Base-by-base conservation (phyloP, 208 protist genomes). In the Trypanosoma conorhini region DNA sequence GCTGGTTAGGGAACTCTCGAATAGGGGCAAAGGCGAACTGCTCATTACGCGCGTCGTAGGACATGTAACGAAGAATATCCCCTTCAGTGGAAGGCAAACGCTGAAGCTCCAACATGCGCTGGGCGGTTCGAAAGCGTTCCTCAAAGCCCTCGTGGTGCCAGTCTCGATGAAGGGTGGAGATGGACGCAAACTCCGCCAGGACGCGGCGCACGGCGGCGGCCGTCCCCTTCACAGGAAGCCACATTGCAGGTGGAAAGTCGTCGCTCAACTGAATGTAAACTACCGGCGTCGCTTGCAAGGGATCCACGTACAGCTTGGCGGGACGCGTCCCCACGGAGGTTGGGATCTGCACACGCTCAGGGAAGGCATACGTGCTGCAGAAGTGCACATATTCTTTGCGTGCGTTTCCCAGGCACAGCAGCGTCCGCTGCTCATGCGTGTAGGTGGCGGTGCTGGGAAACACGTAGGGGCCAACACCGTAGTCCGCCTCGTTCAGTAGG, bases 361-460 rank as follows among this genome's bases (percentile, higher is more conserved):
- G 90, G 69, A 98, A 98, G 65, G 80, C 52, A 77, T 96, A 98
- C 24, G 87, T 77, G 60, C 89, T 80, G 66, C 85, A 90, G 69
- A 98, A 95, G 79, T 89, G 84, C n/a, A 97, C 77, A 81, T 97
- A 98, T 81, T 95, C 89, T 62, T 70, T 82, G 22, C 78, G 61
- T 17, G 67, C 80, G 58, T 90, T 48, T 0, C 87, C 87, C 17
- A 90, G 74, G 54, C 88, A 96, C 48, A 96, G 80, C 64, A 81
- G 70, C 30, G 76, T 64, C 28, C 73, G 79, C 71, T 89, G 76
- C 50, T 86, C 87, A 56, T 64, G 59, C 7, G 83, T 86, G 77
- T 91, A 96, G 17, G 85, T 91, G 22, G 80, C 60, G 0, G 91
- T 85, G 17, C 78, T 55, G 21, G 83, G 77, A 59, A 96, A 96